Percentiles rank a stretch among this genome's conserved stretches.
Evolutionary conservation across 2,329 filamentous ascomycete genomes (phyloP).

Genomic region (Pseudocercospora ulei): DNA sequence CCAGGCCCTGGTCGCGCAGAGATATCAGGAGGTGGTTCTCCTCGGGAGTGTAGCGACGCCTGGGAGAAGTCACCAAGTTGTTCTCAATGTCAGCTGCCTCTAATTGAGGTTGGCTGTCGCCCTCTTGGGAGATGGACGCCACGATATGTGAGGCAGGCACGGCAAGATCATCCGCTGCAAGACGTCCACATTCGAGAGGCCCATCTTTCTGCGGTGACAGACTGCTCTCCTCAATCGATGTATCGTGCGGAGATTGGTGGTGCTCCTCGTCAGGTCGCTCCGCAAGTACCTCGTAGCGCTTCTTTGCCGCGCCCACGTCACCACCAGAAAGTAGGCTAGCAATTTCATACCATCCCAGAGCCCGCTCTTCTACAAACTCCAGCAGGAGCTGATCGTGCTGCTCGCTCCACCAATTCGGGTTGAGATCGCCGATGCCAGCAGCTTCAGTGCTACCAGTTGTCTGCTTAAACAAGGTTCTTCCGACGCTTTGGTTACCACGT

Average conservation of each 20-base stretch:
- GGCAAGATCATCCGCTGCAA: too few species aligned
- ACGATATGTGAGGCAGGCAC: too few species aligned
- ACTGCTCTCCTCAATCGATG: too few species aligned
- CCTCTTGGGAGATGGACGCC: too few species aligned
- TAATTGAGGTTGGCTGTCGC: too few species aligned
- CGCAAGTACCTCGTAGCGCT: conserved; percentile 1
- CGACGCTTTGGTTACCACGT: conserved; percentile 27
- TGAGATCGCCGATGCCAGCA: too few species aligned
- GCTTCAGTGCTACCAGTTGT: background rate
- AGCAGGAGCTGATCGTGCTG: conserved; percentile 1
- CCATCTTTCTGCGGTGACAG: too few species aligned
- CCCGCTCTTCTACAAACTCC: conserved; percentile 19
- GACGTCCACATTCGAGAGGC: too few species aligned
- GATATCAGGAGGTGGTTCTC: conserved; percentile 34
- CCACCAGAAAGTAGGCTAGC: conserved; percentile 10
- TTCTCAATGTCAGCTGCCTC: too few species aligned
- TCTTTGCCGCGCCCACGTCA: conserved; percentile 1
- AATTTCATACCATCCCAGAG: conserved; percentile 24
- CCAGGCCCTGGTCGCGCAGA: conserved; percentile 35
- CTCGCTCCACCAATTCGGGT: background rate
- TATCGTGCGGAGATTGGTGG: background rate
- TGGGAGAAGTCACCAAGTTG: too few species aligned
- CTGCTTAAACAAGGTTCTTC: conserved; percentile 24
- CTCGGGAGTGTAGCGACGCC: conserved; percentile 9
- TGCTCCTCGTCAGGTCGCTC: conserved; percentile 7